Evolutionary conservation across 371 early-diverging fungal species (phyloP), one percentile per base, ranked within the genome.

Genomic region (Mortierella sp.): DNA sequence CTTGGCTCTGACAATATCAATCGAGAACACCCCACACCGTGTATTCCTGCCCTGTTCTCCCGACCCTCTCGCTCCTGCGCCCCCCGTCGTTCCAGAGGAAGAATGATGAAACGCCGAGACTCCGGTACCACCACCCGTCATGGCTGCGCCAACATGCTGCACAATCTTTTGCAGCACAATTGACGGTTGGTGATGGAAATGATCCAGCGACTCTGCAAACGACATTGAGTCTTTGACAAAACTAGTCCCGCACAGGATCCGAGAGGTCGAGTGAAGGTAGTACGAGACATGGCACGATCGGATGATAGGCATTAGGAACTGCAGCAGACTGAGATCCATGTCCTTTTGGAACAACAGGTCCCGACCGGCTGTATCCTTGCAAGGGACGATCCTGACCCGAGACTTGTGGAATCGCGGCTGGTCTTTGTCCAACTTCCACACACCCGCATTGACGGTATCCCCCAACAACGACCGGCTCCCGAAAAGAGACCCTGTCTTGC

Each of bases 11-110:
- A 85, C 79, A 74, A 85, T 85, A 24, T 85, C 85, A 21, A 85
- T 80, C 31, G 85, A 85, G 70, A 85, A 85, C 26, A 85, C 85
- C 5, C 85, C 85, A 31, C 71, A 85, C 0, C 85, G 78, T 14
- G 37, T 43, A 6, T 72, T 67, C 14, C 72, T 75, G 28, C 31
- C 59, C 5, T 31, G 59, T 31, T 16, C 59, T 31, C 59, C 59
- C 14, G 59, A 59, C 14, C 21, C 21, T 24, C 1, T 24, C 6
- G 3, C 53, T 24, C 43, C 43, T 40, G 43, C 43, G 43, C 43
- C 43, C 43, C 43, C 43, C 43, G 43, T 40, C 4, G 43, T 40
- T 40, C 43, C 43, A 40, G 50, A 50, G 19, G 59, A 59, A 31
- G 26, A n/a, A 59, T 59, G 59, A 11, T 59, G 59, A 31, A 31